Conservation (phyloP, 1,284 basidiomycete species). For the Mrakiaceae sp. region DNA sequence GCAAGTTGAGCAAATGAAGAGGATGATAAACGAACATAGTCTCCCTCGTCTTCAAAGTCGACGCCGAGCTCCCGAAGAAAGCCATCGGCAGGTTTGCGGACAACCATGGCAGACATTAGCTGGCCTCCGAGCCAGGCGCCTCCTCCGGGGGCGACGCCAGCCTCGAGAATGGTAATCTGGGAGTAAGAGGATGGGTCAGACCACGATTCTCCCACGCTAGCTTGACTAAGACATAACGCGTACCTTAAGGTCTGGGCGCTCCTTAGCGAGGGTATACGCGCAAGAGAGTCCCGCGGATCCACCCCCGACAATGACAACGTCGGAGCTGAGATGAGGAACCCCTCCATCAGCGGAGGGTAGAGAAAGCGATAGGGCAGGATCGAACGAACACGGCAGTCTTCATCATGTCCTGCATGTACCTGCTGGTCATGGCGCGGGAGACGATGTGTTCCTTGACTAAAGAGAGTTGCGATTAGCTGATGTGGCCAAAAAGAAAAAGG, state of each 20-base stretch:
- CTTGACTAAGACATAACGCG: no score
- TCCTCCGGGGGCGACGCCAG: slow-evolving; percentile 55
- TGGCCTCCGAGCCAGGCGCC: slow-evolving; percentile 70
- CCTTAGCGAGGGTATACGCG: slow-evolving; percentile 59
- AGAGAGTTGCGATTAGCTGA: not conserved
- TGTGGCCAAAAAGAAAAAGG: not conserved
- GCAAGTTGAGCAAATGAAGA: slow-evolving; percentile 21
- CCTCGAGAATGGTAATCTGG: slow-evolving; percentile 63
- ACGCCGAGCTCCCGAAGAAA: slow-evolving; percentile 64
- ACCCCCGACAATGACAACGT: slow-evolving; percentile 68
- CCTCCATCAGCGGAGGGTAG: slow-evolving; percentile 24
- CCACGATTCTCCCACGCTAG: no score
- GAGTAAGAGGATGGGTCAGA: no score
- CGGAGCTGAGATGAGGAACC: slow-evolving; percentile 47
- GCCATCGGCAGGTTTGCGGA: slow-evolving; percentile 66
- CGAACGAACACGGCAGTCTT: not conserved
- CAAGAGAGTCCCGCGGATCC: slow-evolving; percentile 69
- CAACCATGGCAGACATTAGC: slow-evolving; percentile 74
- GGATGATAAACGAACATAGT: slow-evolving; percentile 33
- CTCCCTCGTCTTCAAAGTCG: slow-evolving; percentile 68
- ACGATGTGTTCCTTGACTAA: slow-evolving; percentile 51
- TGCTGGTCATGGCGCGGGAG: slow-evolving; percentile 64
- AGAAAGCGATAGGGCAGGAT: not conserved
- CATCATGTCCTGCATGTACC: slow-evolving; percentile 38
- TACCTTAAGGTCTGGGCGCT: slow-evolving; percentile 55